A percentile compares a stretch with the other conserved stretches of the same genome.
These are phyloP conservation scores for Capsella rubella DNA, from an alignment of 441 rosid species.

Conservation along the genomic window DNA sequence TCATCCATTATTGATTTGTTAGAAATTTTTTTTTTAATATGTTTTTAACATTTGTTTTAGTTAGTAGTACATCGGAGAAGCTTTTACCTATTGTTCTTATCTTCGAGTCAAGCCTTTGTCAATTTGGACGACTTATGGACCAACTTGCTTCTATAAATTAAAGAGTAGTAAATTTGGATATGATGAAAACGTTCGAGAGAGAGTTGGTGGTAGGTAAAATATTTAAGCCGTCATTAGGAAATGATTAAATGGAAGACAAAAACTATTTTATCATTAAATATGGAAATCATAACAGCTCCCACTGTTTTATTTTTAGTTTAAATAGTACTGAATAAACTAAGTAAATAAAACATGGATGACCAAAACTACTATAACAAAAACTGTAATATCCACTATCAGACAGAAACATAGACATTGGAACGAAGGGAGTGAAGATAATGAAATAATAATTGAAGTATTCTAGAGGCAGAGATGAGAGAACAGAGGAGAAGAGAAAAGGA, in stretches of 20 bases:
- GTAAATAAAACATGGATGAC: neutral
- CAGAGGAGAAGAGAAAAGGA: neutral
- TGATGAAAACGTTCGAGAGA: neutral
- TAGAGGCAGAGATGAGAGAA: neutral
- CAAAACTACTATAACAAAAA: neutral
- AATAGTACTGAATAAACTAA: neutral
- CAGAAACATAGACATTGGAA: neutral
- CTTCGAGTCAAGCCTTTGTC: slow-evolving; percentile 21
- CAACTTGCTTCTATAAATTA: slow-evolving; percentile 23
- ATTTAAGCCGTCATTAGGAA: neutral
- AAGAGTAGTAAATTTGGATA: neutral
- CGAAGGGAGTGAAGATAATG: neutral
- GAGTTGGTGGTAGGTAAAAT: slow-evolving; percentile 15
- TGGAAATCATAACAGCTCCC: neutral
- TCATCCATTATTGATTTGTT: neutral
- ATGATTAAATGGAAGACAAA: neutral
- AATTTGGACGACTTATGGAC: slow-evolving; percentile 10
- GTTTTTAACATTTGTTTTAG: neutral
- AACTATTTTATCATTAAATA: neutral
- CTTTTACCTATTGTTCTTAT: neutral
- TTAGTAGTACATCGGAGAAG: neutral
- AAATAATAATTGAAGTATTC: no score
- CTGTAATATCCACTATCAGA: neutral
- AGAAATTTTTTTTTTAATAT: neutral
- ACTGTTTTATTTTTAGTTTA: neutral